Conservation (phyloP, 371 early-diverging fungal genomes). For the Rhizopus microsporus region DNA sequence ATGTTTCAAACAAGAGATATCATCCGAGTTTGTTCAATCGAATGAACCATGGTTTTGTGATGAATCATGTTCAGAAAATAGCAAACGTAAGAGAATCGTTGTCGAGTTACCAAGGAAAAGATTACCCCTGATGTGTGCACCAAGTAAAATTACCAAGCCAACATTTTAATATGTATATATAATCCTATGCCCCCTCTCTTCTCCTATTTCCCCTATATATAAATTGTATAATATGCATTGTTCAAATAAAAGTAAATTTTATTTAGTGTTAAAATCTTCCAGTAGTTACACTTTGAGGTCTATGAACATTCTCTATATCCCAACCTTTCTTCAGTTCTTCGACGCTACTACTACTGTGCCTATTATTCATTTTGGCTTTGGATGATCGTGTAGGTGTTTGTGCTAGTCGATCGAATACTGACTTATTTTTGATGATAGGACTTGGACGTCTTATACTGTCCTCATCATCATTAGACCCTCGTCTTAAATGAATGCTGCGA, state of each 20-base stretch:
- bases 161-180: not conserved
- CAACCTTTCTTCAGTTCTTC: conserved; percentile 44
- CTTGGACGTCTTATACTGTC: conserved; percentile 1
- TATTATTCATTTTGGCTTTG: conserved; percentile 43
- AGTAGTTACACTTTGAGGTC: not conserved
- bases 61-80: conserved; percentile 64
- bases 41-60: conserved; percentile 76
- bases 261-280: not conserved
- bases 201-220: not conserved
- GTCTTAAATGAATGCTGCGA: conserved; percentile 43
- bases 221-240: not conserved
- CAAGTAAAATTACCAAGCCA: conserved; percentile 22
- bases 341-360: conserved; percentile 48
- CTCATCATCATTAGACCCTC: conserved; percentile 25
- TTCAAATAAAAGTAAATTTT: conserved; percentile 2
- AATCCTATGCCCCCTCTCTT: conserved; percentile 3
- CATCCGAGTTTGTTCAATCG: conserved; percentile 47
- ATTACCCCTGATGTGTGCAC: conserved; percentile 66
- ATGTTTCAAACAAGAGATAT: conserved; percentile 43
- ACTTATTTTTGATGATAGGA: conserved; percentile 14
- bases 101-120: conserved; percentile 68
- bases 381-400: conserved; percentile 54
- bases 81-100: conserved; percentile 55
- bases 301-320: conserved; percentile 22
- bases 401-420: conserved; percentile 49